A percentile compares a stretch with the other conserved stretches of the same genome.
Evolutionary conservation across 2,329 filamentous ascomycete species (phyloP).

Genomic region (Exophiala sp.): DNA sequence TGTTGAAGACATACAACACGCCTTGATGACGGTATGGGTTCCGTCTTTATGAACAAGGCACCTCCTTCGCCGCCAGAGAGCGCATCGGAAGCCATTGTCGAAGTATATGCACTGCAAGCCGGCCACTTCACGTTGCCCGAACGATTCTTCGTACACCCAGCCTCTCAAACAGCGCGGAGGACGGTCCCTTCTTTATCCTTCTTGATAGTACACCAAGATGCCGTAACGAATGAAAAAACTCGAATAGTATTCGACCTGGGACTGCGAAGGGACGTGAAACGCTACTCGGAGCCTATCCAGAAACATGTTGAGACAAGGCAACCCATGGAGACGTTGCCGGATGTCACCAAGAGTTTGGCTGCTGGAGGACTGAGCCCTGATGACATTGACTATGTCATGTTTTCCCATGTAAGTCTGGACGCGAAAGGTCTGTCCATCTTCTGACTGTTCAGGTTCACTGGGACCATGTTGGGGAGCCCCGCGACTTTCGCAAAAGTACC

Average conservation of each 20-base stretch:
- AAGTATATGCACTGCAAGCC: conserved; percentile 38
- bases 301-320: conserved; percentile 30
- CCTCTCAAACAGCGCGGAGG: conserved; percentile 22
- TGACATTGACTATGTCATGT: conserved; percentile 43
- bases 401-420: conserved; percentile 36
- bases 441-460: conserved; percentile 34
- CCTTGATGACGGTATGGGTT: conserved; percentile 18
- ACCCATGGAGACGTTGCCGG: conserved; percentile 28
- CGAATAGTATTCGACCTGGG: conserved; percentile 32
- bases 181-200: conserved; percentile 35
- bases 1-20: conserved; percentile 1
- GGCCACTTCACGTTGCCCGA: conserved; percentile 30
- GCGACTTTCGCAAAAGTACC: conserved; percentile 35
- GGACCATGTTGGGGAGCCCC: conserved; percentile 37
- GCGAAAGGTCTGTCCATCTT: not conserved
- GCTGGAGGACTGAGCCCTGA: conserved; percentile 34
- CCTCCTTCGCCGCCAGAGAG: conserved; percentile 22
- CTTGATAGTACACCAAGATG: conserved; percentile 29
- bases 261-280: conserved; percentile 28
- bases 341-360: conserved; percentile 34
- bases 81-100: conserved; percentile 27
- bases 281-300: conserved; percentile 28
- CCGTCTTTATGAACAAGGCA: conserved; percentile 15
- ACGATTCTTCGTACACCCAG: conserved; percentile 31
- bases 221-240: conserved; percentile 17